phyloP scores from a whole-genome alignment of 495 filamentous ascomycete genomes.

The Chlorociboria aeruginascens region DNA sequence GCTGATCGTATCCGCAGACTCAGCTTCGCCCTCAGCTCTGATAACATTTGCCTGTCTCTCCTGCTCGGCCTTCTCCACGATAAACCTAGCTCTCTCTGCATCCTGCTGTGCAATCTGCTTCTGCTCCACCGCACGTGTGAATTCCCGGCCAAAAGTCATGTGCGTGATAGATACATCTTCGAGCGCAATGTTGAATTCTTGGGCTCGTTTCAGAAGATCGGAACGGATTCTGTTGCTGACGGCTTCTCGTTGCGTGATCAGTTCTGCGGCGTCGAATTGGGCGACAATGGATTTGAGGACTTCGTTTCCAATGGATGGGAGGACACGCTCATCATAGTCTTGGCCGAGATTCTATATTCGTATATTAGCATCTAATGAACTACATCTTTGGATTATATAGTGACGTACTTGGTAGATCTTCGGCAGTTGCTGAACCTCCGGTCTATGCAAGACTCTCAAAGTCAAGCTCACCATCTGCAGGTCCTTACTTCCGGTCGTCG shows the following conservation, averaged over 20 bases:
- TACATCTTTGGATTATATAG: not conserved
- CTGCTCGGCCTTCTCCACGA: conserved; percentile 98
- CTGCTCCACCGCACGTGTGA: conserved; percentile 97
- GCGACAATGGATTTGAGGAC: conserved; percentile 98
- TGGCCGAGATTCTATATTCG: conserved; percentile 58
- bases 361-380: not conserved
- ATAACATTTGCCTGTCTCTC: conserved; percentile 98
- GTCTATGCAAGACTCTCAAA: conserved; percentile 85
- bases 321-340: conserved; percentile 98
- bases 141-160: conserved; percentile 99
- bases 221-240: conserved; percentile 90
- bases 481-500: conserved; percentile 98
- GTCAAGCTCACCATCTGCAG: conserved; percentile 99
- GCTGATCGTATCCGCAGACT: conserved; percentile 88
- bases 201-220: conserved; percentile 89
- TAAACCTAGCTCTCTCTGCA: conserved; percentile 91
- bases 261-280: conserved; percentile 97
- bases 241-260: conserved; percentile 97
- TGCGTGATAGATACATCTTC: conserved; percentile 99
- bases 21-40: conserved; percentile 91
- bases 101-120: conserved; percentile 99
- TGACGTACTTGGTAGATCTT: conserved; percentile 91
- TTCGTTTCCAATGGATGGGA: conserved; percentile 99
- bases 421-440: conserved; percentile 82
- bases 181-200: conserved; percentile 97